Percentiles rank a stretch among this genome's conserved stretches.
Conservation (phyloP, 306 rosid species). For the Astragalus membranaceus region DNA sequence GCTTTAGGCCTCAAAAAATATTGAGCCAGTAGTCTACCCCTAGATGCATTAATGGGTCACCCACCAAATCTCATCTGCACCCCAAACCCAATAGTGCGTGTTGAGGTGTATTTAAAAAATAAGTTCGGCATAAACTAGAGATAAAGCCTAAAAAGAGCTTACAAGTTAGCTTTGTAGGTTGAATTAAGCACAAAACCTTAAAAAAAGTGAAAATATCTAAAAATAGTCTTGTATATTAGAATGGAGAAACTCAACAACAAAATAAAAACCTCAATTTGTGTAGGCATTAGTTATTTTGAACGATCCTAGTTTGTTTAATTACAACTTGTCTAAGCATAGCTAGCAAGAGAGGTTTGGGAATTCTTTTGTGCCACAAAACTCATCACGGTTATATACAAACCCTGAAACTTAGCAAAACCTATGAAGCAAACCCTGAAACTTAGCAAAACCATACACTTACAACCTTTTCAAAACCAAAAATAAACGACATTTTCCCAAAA, state of each 20-base stretch:
- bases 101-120: no score
- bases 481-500: background rate
- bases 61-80: no score
- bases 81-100: no score
- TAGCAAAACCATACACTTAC: conserved; percentile 21
- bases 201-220: no score
- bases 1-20: no score
- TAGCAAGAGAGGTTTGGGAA: background rate
- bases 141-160: no score
- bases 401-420: conserved; percentile 8
- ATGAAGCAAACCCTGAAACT: conserved; percentile 4
- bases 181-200: no score
- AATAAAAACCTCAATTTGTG: background rate
- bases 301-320: background rate
- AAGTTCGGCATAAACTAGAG: no score
- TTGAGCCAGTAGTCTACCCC: no score
- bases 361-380: background rate
- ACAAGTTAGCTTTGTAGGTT: no score
- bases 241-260: background rate
- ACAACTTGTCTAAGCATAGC: background rate
- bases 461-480: background rate
- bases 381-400: background rate
- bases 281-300: background rate
- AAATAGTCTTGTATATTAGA: no score
- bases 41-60: no score